Base-by-base conservation (phyloP, 805 yeast species). In the Zygoascus flipseniorum region DNA sequence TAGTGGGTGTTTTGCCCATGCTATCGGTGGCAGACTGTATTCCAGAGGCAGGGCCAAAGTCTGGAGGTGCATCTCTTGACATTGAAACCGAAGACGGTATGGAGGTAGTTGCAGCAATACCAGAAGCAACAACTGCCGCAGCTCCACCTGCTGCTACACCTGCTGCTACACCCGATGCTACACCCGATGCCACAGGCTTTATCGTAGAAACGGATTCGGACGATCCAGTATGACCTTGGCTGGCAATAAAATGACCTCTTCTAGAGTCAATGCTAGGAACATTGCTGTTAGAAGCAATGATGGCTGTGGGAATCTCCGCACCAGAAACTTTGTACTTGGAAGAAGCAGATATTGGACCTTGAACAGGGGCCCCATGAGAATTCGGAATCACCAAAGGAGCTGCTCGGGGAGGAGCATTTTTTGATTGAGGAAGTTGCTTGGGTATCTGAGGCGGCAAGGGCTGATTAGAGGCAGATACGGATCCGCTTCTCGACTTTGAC, bases 271-370 rank as follows among this genome's bases (percentile, higher is more conserved):
- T 35, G 4, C 8, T 35, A 11, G 39, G 39, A 13, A n/a, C 5
- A 23, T 23, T 3, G 39, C 16, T 35, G 13, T 13, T 4, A n/a
- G 39, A 35, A 8, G 39, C 13, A 35, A 35, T 5, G 8, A 10
- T 4, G 13, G 39, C 39, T 5, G 8, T 8, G 16, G 39, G 8
- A 5, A 5, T 35, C 16, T 35, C 39, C 13, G 16, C 16, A 35
- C 16, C 16, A 13, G 47, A 13, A n/a, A 49, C 19, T 11, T 41
- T 23, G 42, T 51, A 28, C 13, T 47, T 48, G 18, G 31, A 28
- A 10, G 52, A 13, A 28, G 52, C 51, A 14, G 52, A 39, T 23
- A 18, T 14, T 11, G 50, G 44, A 26, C 45, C 45, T 42, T 42
- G 45, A 13, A 42, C 45, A 35, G 39, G 16, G 16, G 39, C 39